Conservation (phyloP, 176 grass and related monocot species). For the Ensete ventricosum region DNA sequence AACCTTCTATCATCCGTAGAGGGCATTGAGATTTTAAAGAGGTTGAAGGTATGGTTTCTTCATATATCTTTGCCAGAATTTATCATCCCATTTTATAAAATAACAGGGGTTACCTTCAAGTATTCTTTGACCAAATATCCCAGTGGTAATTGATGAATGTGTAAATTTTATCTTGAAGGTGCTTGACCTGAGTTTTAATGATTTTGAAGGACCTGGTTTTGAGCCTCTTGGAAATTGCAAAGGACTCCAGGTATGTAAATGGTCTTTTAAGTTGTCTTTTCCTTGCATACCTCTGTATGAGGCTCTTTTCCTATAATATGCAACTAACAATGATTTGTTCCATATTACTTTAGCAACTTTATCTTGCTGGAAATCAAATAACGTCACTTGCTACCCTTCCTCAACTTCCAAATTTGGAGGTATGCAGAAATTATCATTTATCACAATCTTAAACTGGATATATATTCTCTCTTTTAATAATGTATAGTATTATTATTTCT, state of each 20-base stretch:
- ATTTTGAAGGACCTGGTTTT: conserved; percentile 72
- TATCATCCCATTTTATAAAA: background rate
- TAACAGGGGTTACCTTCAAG: background rate
- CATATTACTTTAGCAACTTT: conserved; percentile 74
- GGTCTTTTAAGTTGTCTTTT: conserved; percentile 15
- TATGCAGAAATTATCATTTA: conserved; percentile 26
- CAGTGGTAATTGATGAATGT: background rate
- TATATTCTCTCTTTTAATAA: conserved; percentile 17
- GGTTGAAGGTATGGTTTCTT: conserved; percentile 64
- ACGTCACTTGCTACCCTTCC: conserved; percentile 82
- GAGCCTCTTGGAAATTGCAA: conserved; percentile 83
- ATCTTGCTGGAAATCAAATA: conserved; percentile 99
- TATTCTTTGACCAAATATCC: background rate
- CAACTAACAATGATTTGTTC: conserved; percentile 28
- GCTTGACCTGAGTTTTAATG: conserved; percentile 99
- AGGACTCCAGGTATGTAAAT: conserved; percentile 66
- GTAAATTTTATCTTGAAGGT: conserved; percentile 38
- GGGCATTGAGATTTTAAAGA: conserved; percentile 68
- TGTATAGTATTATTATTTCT: conserved; percentile 4
- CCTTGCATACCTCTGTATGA: background rate
- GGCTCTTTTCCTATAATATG: conserved; percentile 18
- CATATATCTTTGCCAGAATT: background rate
- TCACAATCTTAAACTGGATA: conserved; percentile 15
- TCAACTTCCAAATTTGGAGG: conserved; percentile 90
- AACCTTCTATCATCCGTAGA: conserved; percentile 88